These are phyloP conservation scores for Debaryomyces psychrophilus DNA, from an alignment of 1,139 yeast genomes.

Conservation along the genomic window DNA sequence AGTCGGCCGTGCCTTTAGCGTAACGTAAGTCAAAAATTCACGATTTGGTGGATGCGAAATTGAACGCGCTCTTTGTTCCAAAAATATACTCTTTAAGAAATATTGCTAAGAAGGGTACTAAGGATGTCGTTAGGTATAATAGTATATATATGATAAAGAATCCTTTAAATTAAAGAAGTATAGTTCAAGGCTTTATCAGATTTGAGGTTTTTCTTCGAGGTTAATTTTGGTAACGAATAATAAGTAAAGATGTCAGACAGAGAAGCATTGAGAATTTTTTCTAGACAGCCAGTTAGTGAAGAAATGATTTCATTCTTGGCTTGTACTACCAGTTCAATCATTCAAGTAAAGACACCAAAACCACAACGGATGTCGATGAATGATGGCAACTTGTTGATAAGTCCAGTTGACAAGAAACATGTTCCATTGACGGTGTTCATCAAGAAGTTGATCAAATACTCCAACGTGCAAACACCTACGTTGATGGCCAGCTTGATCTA, in stretches of 20 bases:
- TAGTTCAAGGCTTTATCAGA: not conserved
- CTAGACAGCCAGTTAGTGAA: slow-evolving; percentile 72
- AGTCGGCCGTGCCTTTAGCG: slow-evolving; percentile 7
- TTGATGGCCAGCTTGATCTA: slow-evolving; percentile 89
- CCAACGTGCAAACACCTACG: slow-evolving; percentile 94
- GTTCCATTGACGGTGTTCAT: slow-evolving; percentile 63
- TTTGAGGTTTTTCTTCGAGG: slow-evolving; percentile 1
- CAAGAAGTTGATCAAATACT: slow-evolving; percentile 67
- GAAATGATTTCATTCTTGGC: slow-evolving; percentile 85
- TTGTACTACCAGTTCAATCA: slow-evolving; percentile 77
- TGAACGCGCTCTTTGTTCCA: slow-evolving; percentile 7
- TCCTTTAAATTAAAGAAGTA: not conserved
- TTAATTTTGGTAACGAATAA: not conserved
- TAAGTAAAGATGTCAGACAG: slow-evolving; percentile 40
- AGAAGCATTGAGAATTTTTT: slow-evolving; percentile 71
- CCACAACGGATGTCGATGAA: slow-evolving; percentile 23
- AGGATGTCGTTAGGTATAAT: not conserved
- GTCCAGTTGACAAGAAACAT: slow-evolving; percentile 26
- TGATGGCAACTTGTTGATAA: slow-evolving; percentile 23
- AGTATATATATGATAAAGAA: slow-evolving; percentile 1
- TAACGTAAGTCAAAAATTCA: slow-evolving; percentile 6
- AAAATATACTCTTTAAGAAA: slow-evolving; percentile 4
- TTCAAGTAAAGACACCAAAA: slow-evolving; percentile 50
- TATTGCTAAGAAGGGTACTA: slow-evolving; percentile 5
- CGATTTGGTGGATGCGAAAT: slow-evolving; percentile 8